phyloP scores from a whole-genome alignment of 306 rosid species.

The Delonix regia region DNA sequence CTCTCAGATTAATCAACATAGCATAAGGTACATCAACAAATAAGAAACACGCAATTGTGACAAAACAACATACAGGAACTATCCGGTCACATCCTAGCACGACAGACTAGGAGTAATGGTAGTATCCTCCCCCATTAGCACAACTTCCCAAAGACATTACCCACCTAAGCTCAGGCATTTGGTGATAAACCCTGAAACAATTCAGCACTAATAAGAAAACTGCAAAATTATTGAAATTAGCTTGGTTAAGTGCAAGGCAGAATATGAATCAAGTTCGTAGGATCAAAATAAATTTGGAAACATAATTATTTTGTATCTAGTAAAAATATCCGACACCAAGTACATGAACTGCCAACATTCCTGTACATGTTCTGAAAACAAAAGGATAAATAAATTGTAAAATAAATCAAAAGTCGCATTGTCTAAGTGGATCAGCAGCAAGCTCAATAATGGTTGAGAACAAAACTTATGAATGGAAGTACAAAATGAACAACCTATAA shows the following conservation, averaged over 20 bases:
- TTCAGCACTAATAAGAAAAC: conserved; percentile 15
- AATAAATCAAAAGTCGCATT: not conserved
- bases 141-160: conserved; percentile 98
- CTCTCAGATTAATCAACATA: conserved; percentile 20
- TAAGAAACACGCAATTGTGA: not conserved
- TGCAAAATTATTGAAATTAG: conserved; percentile 3
- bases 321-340: conserved; percentile 19
- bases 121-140: conserved; percentile 97
- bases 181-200: conserved; percentile 86
- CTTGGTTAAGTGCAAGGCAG: not conserved
- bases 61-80: conserved; percentile 55
- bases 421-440: not conserved
- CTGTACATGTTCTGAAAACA: not conserved
- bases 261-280: not conserved
- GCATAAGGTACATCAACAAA: not conserved
- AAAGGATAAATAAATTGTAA: not conserved
- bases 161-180: conserved; percentile 99
- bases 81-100: conserved; percentile 97
- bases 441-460: not conserved
- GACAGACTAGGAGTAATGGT: conserved; percentile 88
- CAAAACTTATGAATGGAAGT: not conserved
- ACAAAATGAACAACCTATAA: no score
- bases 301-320: not conserved
- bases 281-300: not conserved
- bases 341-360: not conserved